Evolutionary conservation across 345 rosid species (phyloP), one percentile per base, ranked within the genome.

Genomic region (Rhodamnia rubescens): DNA sequence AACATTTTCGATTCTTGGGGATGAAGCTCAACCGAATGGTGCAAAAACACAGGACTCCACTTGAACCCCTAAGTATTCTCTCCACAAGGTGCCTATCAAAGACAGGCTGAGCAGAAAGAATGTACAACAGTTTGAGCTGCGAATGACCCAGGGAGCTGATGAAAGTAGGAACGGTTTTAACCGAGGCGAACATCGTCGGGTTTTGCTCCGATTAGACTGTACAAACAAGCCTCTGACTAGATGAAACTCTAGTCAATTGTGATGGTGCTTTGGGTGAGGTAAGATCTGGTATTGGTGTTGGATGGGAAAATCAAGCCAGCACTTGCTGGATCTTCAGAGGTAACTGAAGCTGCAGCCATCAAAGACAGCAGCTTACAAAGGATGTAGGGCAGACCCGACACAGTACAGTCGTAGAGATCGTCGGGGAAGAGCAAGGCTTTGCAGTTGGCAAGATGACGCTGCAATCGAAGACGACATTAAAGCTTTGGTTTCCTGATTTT

Each of bases 311-410:
- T 8, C 0, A 29, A 29, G 0, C 0, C 44, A 69, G 13, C 0
- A 6, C 1, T 0, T 32, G 4, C 47, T 4, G 26, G 78, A 36
- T 32, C 78, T 32, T 0, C 78, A 69, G 47, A 18, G 78, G 47
- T 36, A 69, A 36, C 78, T 36, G 1, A 69, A 69, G 47, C 47
- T 69, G 78, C 20, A 18, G 47, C 78, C 78, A 69, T 69, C 78
- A 18, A 36, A 69, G 78, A 32, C 78, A 18, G 47, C 78, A 36
- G 47, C 78, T 69, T 16, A 69, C 78, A 69, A 36, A 32, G 13
- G 0, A 69, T 18, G 78, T 20, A 0, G 78, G 78, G 20, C 3
- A 0, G 0, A 69, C 0, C 78, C 1, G 47, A 69, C 0, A 12
- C 26, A 2, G 9, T 36, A 32, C 26, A 9, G 47, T 0, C 8